Percentiles rank a stretch among this genome's conserved stretches.
Conservation (phyloP, 2,329 filamentous ascomycete genomes). For the Grosmannia penicillata region DNA sequence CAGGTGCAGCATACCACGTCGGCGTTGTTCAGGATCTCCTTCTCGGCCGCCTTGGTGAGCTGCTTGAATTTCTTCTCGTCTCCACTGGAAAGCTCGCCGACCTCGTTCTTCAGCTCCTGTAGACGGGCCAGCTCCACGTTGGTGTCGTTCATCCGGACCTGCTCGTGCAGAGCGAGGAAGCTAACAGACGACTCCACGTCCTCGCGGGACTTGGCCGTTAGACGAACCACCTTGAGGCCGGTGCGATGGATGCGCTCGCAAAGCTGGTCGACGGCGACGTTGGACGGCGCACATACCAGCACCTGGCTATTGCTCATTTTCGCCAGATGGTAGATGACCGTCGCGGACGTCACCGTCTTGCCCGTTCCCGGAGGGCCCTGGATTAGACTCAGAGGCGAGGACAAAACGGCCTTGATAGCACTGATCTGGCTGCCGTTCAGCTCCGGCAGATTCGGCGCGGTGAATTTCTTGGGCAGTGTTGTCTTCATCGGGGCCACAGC, state of each 20-base stretch:
- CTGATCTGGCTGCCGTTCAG: slow-evolving; percentile 92
- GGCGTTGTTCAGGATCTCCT: slow-evolving; percentile 86
- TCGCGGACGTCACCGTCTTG: slow-evolving; percentile 96
- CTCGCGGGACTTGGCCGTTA: slow-evolving; percentile 97
- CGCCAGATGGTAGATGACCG: slow-evolving; percentile 93
- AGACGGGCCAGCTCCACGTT: slow-evolving; percentile 89
- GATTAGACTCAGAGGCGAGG: slow-evolving; percentile 87
- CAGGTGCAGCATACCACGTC: slow-evolving; percentile 99
- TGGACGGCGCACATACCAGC: slow-evolving; percentile 90
- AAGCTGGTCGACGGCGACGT: slow-evolving; percentile 95
- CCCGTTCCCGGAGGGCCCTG: slow-evolving; percentile 94
- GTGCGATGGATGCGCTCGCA: slow-evolving; percentile 94
- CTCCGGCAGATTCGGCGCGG: slow-evolving; percentile 83
- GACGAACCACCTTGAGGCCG: slow-evolving; percentile 86
- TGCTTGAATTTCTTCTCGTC: slow-evolving; percentile 99
- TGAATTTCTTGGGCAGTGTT: slow-evolving; percentile 91
- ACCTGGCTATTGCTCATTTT: slow-evolving; percentile 94
- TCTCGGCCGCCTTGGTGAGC: slow-evolving; percentile 81
- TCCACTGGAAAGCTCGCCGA: slow-evolving; percentile 82
- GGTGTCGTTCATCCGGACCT: slow-evolving; percentile 93
- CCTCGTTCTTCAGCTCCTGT: slow-evolving; percentile 79
- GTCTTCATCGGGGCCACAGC: slow-evolving; percentile 92
- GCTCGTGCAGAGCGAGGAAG: slow-evolving; percentile 88
- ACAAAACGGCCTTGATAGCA: slow-evolving; percentile 87
- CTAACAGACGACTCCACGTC: slow-evolving; percentile 98